Evolutionary conservation across 306 rosid species (phyloP), one percentile per base, ranked within the genome.

Genomic region (Canavalia ensiformis): DNA sequence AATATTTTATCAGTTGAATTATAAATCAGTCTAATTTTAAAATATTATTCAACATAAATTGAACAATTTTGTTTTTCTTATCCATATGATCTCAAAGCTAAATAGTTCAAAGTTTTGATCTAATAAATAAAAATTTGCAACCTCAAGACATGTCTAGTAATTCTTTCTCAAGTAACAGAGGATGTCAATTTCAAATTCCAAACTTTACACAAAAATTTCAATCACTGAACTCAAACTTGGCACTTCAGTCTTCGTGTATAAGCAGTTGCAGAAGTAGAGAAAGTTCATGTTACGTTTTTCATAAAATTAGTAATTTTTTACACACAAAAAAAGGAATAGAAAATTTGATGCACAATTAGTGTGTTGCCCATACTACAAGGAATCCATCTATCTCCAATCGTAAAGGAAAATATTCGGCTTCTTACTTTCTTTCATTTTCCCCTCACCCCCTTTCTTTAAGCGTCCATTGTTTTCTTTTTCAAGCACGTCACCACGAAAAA

Each of bases 341-440:
- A 37, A 37, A 37, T 37, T 37, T 37, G 2, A 2, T 7, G 31
- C 34, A 8, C 18, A 1, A 47, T 69, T 7, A 31, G 12, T 47
- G 9, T 62, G 74, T 51, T 76, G 62, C 74, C 13, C 45, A 69
- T 56, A 42, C 62, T 51, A 18, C 82, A 52, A 34, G 78, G 34
- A 69, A 18, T 69, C 56, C 9, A 25, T 25, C 44, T 31, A 69
- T 69, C 35, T 44, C 82, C 44, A 37, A 51, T 52, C 82, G 86
- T 83, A 77, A 83, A 77, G 86, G 37, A 83, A 76, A 41, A 62
- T 30, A 2, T 30, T 58, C 44, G 10, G 50, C 7, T 9, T 18
- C 73, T 37, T 42, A 30, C 80, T 42, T 63, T 28, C 64, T 51
- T 39, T 76, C 62, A 25, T 63, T 76, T 64, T 35, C 49, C 8